Base-by-base conservation (phyloP, 1,284 basidiomycete species). In the Apiotrichum siamense region DNA sequence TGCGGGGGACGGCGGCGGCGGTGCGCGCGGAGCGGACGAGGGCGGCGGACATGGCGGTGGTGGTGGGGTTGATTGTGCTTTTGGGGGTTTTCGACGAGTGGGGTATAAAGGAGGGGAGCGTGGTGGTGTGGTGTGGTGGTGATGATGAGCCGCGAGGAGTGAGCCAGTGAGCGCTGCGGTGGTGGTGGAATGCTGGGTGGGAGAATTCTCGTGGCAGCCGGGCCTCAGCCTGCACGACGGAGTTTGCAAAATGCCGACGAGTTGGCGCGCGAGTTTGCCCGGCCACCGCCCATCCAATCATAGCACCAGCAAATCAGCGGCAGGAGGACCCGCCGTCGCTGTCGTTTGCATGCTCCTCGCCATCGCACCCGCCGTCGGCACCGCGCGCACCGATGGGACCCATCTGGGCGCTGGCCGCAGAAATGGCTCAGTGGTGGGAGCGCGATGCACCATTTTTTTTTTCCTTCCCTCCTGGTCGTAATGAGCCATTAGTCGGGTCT, bases 11-110 rank as follows among this genome's bases (percentile, higher is more conserved):
- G 51, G 56, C 49, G 35, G 49, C 20, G 40, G 49, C 37, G 52
- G 39, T 24, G 48, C 41, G 49, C 38, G 58, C 51, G 41, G 50
- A 40, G 50, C 62, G 59, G 59, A 64, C 58, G 52, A 64, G 59
- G 21, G n/a, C n/a, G n/a, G n/a, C n/a, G n/a, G 62, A 59, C 56
- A 61, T 55, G 45, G 46, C 41, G 25, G 24, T 5, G 20, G 23
- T 32, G 44, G 26, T n/a, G n/a, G n/a, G n/a, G n/a, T n/a, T n/a
- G n/a, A n/a, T n/a, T n/a, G n/a, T n/a, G n/a, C n/a, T n/a, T n/a
- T n/a, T n/a, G n/a, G 48, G 54, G n/a, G n/a, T 35, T 32, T 32
- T 36, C 46, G 33, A 26, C 44, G 45, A 20, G 21, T 39, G 49
- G 43, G n/a, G n/a, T n/a, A 23, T 42, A 21, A 35, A 31, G 36